Conservation (phyloP, 192 early-diverging fungal species). For the Rhizophagus prolifer region DNA sequence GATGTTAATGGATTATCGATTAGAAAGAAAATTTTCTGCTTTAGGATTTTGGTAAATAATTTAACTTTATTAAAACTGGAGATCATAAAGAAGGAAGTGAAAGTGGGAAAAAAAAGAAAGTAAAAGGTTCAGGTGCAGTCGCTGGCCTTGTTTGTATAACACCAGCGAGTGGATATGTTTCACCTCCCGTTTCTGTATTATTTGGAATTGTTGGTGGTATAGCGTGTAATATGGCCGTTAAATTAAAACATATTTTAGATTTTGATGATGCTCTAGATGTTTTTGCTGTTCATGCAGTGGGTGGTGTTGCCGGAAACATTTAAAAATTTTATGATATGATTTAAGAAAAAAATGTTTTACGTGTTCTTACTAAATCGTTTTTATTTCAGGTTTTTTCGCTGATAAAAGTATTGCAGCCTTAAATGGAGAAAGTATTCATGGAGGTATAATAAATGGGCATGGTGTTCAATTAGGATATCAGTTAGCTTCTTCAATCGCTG, state of each 20-base stretch:
- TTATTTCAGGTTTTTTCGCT: slow-evolving; percentile 84
- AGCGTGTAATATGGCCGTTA: slow-evolving; percentile 77
- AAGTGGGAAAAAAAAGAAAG: too few species aligned
- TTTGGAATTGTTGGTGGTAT: slow-evolving; percentile 74
- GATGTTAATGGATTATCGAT: slow-evolving; percentile 77
- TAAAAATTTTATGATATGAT: too few species aligned
- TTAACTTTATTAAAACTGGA: too few species aligned
- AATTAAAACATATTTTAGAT: slow-evolving; percentile 79
- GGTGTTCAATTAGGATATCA: slow-evolving; percentile 85
- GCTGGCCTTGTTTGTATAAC: slow-evolving; percentile 94
- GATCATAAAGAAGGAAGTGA: too few species aligned
- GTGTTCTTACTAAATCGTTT: background rate
- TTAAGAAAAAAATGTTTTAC: background rate
- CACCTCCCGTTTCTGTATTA: slow-evolving; percentile 74
- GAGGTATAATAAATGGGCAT: slow-evolving; percentile 30
- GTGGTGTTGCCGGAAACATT: slow-evolving; percentile 78
- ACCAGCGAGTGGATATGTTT: slow-evolving; percentile 86
- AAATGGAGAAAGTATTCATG: slow-evolving; percentile 57
- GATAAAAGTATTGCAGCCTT: slow-evolving; percentile 67
- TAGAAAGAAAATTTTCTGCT: slow-evolving; percentile 82
- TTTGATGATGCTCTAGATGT: slow-evolving; percentile 95
- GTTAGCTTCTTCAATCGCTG: slow-evolving; percentile 71
- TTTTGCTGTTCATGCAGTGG: slow-evolving; percentile 86
- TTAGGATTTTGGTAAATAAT: slow-evolving; percentile 68
- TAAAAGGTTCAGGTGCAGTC: slow-evolving; percentile 77